Conservation (phyloP, 2,329 filamentous ascomycete species). For the Ambrosiella beaveri region DNA sequence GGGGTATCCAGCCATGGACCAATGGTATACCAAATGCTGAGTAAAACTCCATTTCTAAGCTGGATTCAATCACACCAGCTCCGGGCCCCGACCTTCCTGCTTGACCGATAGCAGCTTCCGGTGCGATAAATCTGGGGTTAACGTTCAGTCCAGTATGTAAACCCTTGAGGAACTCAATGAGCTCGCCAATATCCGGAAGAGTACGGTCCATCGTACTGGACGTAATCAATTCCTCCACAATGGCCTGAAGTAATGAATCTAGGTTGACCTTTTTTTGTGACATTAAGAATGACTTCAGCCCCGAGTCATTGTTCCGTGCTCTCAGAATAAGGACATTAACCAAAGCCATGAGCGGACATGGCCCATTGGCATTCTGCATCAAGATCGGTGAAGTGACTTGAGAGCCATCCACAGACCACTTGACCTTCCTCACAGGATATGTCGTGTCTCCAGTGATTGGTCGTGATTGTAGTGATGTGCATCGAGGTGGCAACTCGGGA, state of each 20-base stretch:
- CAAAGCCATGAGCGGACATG: conserved; percentile 79
- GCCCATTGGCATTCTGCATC: conserved; percentile 85
- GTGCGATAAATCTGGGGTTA: conserved; percentile 70
- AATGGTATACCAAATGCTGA: conserved; percentile 75
- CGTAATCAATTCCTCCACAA: conserved; percentile 87
- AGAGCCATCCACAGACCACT: conserved; percentile 59
- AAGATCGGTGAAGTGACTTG: conserved; percentile 70
- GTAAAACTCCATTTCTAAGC: conserved; percentile 78
- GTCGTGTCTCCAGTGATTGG: conserved; percentile 39
- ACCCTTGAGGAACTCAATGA: conserved; percentile 75
- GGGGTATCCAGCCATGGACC: conserved; percentile 83
- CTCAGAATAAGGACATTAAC: conserved; percentile 79
- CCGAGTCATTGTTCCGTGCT: conserved; percentile 35
- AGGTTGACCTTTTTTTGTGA: not conserved
- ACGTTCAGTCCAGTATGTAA: conserved; percentile 97
- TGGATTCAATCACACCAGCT: conserved; percentile 50
- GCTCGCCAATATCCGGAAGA: conserved; percentile 70
- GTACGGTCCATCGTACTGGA: conserved; percentile 43
- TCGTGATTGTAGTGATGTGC: conserved; percentile 5
- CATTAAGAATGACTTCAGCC: conserved; percentile 16
- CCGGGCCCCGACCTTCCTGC: not conserved
- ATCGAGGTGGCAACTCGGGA: not conserved
- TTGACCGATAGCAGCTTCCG: conserved; percentile 41
- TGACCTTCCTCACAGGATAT: conserved; percentile 83
- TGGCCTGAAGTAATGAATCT: conserved; percentile 53